phyloP scores from a whole-genome alignment of 129 eudicot genomes.

The Rutidosis leptorrhynchoides region DNA sequence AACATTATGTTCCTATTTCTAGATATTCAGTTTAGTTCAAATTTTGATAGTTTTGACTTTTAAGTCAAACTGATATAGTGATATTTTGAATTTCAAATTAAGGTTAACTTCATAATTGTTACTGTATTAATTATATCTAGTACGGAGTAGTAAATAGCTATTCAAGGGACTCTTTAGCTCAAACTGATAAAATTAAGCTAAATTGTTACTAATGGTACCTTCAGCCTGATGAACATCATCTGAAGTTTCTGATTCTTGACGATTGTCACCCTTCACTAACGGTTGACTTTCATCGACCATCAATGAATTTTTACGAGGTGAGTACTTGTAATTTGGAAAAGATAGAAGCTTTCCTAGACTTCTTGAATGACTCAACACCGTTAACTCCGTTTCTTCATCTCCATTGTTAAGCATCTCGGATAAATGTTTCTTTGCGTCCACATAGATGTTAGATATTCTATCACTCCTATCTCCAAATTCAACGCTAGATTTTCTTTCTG shows the following conservation, averaged over 20 bases:
- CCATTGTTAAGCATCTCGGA: slow-evolving; percentile 64
- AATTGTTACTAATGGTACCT: slow-evolving; percentile 12
- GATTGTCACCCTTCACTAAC: background rate
- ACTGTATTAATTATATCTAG: background rate
- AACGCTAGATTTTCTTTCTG: slow-evolving; percentile 27
- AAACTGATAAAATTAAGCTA: background rate
- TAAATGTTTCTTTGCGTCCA: slow-evolving; percentile 89
- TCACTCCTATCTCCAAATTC: slow-evolving; percentile 33
- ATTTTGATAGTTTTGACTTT: background rate
- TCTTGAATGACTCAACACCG: slow-evolving; percentile 41
- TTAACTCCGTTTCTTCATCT: slow-evolving; percentile 38
- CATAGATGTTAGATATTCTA: slow-evolving; percentile 53
- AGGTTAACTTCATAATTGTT: background rate
- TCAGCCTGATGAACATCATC: slow-evolving; percentile 29
- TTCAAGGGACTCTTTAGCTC: background rate
- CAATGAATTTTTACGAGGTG: background rate
- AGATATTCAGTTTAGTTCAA: too few relatives aligned
- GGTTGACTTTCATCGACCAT: slow-evolving; percentile 29
- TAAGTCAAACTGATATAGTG: slow-evolving; percentile 7
- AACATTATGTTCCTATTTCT: too few relatives aligned
- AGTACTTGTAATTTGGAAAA: slow-evolving; percentile 50
- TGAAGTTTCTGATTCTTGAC: slow-evolving; percentile 6
- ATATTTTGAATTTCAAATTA: background rate
- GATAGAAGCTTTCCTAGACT: slow-evolving; percentile 74
- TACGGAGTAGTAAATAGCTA: background rate